A percentile compares a stretch with the other conserved stretches of the same genome.
These are phyloP conservation scores for Ustilago lituana DNA, from an alignment of 1,284 basidiomycete genomes.

Conservation along the genomic window DNA sequence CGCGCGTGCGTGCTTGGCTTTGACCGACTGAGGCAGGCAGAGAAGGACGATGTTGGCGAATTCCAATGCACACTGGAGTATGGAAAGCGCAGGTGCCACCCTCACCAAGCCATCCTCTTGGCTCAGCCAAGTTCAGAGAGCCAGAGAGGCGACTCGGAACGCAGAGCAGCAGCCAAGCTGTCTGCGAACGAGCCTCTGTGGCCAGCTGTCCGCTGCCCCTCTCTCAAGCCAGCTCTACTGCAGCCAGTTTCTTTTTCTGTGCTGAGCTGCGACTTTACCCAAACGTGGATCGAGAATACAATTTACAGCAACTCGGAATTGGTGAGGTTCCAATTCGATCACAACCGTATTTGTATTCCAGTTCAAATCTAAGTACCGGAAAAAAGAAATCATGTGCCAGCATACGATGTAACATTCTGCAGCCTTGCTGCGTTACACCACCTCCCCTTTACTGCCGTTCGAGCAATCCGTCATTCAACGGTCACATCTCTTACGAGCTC, in stretches of 20 bases:
- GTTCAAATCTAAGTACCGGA: background rate
- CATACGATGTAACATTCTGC: slow-evolving; percentile 1
- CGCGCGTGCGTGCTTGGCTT: slow-evolving; percentile 24
- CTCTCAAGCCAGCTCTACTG: background rate
- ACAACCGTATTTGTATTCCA: slow-evolving; percentile 18
- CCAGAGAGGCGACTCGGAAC: too few species aligned
- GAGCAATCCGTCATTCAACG: too few species aligned
- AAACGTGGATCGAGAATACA: too few species aligned
- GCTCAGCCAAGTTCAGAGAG: slow-evolving; percentile 4
- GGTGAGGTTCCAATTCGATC: slow-evolving; percentile 24
- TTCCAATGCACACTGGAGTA: slow-evolving; percentile 3
- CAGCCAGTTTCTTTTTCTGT: too few species aligned
- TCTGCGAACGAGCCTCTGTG: background rate
- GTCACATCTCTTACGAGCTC: too few species aligned
- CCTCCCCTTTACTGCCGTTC: too few species aligned
- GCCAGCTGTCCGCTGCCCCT: slow-evolving; percentile 32
- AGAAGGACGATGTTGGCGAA: slow-evolving; percentile 13
- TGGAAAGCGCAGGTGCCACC: slow-evolving; percentile 38
- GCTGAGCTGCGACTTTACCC: too few species aligned
- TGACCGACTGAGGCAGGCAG: background rate
- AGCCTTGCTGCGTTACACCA: too few species aligned
- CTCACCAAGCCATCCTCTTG: slow-evolving; percentile 10
- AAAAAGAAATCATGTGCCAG: background rate
- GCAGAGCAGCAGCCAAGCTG: background rate
- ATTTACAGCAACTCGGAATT: too few species aligned